Base-by-base conservation (phyloP, 23 red algal genomes). In the Gracilaria domingensis region DNA sequence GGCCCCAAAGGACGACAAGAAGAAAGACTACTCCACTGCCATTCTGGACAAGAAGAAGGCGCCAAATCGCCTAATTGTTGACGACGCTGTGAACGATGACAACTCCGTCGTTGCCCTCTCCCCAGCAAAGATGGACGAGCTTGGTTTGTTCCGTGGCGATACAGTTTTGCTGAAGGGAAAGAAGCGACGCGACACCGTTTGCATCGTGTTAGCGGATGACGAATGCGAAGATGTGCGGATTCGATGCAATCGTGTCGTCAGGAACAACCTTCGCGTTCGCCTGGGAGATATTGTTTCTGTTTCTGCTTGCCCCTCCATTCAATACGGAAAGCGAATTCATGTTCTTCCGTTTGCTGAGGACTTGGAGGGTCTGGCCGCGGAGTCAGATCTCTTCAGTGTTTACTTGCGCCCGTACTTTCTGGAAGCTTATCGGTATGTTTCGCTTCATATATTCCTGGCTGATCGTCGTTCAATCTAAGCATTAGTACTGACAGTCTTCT, bases 81-180 rank as follows among this genome's bases (percentile, higher is more conserved):
- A 99, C 72, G 97, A 99, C 32, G 97, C 97, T 20, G 87, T 81
- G 26, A 95, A 99, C 47, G 97, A 99, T 60, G 97, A 99, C 48
- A 99, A 99, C 88, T 95, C 93, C 36, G 94, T 99, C 37, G 90
- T 99, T n/a, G 87, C 88, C 35, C 59, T 99, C 9, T 88, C 85
- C 11, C 94, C 97, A 32, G 97, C 97, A 7, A 99, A 99, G 67
- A 99, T 99, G 97, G 97, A 99, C 60, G 97, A 99, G 51, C 94
- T 99, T 33, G 75, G 95, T 86, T 87, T 99, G 23, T 99, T 99
- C 79, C 97, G 97, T 33, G 97, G 97, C 66, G 97, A 99, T 74
- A 99, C 97, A 39, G 97, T 99, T 32, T 80, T 99, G 55, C 54
- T 99, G 23, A 96, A 96, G 62, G 97, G 97, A 8, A 96, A 96